Conservation (phyloP, 805 yeast species). For the Candida caryicola region DNA sequence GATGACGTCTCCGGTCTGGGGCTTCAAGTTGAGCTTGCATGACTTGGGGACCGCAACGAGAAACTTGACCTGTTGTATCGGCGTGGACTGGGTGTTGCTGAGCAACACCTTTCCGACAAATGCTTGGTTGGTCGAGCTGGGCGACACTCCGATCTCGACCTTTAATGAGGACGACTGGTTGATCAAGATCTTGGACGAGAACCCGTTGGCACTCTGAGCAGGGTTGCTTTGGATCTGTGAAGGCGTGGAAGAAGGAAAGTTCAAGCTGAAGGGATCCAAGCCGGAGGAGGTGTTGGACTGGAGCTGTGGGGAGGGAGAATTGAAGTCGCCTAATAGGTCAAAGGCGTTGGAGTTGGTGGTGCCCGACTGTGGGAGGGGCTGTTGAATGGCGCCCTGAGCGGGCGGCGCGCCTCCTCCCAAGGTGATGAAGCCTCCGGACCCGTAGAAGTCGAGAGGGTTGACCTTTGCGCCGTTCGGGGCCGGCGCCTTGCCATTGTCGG, state of each 20-base stretch:
- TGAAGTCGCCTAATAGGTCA: constrained; percentile 36
- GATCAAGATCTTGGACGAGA: constrained; percentile 25
- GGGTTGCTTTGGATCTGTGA: constrained; percentile 14
- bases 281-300: constrained; percentile 24
- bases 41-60: constrained; percentile 70
- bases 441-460: constrained; percentile 39
- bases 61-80: constrained; percentile 53
- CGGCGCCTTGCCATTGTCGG: constrained; percentile 24
- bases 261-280: constrained; percentile 41
- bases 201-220: constrained; percentile 11
- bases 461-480: constrained; percentile 17
- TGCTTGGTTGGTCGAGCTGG: constrained; percentile 32
- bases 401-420: constrained; percentile 32
- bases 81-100: constrained; percentile 46
- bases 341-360: constrained; percentile 9
- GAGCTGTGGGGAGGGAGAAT: constrained; percentile 41
- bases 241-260: constrained; percentile 40
- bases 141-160: constrained; percentile 44
- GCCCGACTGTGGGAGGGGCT: constrained; percentile 6
- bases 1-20: constrained; percentile 59
- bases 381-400: constrained; percentile 12
- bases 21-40: constrained; percentile 53
- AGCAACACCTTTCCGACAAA: constrained; percentile 47
- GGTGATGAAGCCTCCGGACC: constrained; percentile 52
- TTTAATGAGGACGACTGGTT: constrained; percentile 46